Percentiles rank a stretch among this genome's conserved stretches.
Evolutionary conservation across 2,329 filamentous ascomycete genomes (phyloP).

Genomic region (Paracorniculantispora psalliotae): DNA sequence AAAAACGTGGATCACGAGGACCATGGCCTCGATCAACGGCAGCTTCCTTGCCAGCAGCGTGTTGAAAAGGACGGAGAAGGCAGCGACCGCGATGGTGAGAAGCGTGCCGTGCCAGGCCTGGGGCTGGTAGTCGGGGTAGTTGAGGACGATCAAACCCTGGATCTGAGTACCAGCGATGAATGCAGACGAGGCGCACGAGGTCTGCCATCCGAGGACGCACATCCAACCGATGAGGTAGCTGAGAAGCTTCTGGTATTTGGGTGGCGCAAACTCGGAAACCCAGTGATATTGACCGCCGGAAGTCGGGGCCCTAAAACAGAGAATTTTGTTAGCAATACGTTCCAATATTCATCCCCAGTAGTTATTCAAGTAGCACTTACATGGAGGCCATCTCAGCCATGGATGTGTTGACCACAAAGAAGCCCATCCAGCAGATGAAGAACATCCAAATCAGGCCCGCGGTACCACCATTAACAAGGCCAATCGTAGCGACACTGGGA

Average conservation of each 20-base stretch:
- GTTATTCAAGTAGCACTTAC: constrained; percentile 18
- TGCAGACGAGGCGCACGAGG: constrained; percentile 33
- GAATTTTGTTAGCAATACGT: neutral
- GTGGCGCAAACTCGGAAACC: constrained; percentile 33
- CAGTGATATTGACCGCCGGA: constrained; percentile 48
- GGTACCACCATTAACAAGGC: constrained; percentile 37
- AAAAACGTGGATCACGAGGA: constrained; percentile 36
- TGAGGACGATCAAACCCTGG: constrained; percentile 37
- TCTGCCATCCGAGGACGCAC: constrained; percentile 41
- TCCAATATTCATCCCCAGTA: no score
- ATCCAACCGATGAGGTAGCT: constrained; percentile 49
- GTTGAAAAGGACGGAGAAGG: constrained; percentile 39
- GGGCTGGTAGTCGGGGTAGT: constrained; percentile 29
- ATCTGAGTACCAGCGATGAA: constrained; percentile 41
- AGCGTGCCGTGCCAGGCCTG: constrained; percentile 40
- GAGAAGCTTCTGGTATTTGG: constrained; percentile 43
- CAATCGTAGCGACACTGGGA: constrained; percentile 17
- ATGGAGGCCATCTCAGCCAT: constrained; percentile 49
- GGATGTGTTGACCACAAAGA: constrained; percentile 34
- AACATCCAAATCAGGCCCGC: constrained; percentile 43
- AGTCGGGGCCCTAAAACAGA: constrained; percentile 41
- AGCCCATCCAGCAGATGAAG: constrained; percentile 34
- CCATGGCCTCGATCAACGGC: constrained; percentile 38
- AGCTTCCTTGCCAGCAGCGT: constrained; percentile 35
- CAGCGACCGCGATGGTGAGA: constrained; percentile 36